A percentile compares a stretch with the other conserved stretches of the same genome.
Conservation (phyloP, 2,329 filamentous ascomycete genomes). For the Escovopsis weberi region DNA sequence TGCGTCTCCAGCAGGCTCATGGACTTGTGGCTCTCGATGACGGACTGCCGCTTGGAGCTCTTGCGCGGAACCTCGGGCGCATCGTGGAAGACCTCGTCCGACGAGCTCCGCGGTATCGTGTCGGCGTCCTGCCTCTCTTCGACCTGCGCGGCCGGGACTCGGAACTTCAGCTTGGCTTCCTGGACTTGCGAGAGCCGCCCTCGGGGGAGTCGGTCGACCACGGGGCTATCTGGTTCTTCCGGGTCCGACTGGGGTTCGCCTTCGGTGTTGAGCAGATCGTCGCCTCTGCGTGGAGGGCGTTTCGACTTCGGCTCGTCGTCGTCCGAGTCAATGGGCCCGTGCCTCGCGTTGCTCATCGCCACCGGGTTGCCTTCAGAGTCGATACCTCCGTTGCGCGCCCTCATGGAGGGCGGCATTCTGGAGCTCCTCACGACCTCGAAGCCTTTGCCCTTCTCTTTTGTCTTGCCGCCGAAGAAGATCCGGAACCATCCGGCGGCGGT, state of each 20-base stretch:
- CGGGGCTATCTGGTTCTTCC: constrained; percentile 24
- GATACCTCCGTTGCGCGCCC: constrained; percentile 34
- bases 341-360: constrained; percentile 44
- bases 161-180: background rate
- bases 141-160: constrained; percentile 10
- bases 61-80: constrained; percentile 52
- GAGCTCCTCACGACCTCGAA: constrained; percentile 93
- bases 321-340: constrained; percentile 50
- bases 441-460: constrained; percentile 87
- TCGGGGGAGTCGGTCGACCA: constrained; percentile 14
- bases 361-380: constrained; percentile 54
- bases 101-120: background rate
- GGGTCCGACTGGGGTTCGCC: constrained; percentile 29
- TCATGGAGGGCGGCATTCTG: constrained; percentile 65
- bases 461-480: constrained; percentile 64
- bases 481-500: constrained; percentile 86
- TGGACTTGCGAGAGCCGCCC: constrained; percentile 2
- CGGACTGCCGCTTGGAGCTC: constrained; percentile 52
- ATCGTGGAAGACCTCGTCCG: constrained; percentile 21
- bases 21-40: constrained; percentile 19
- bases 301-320: constrained; percentile 24
- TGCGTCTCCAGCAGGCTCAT: constrained; percentile 17
- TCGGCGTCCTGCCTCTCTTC: constrained; percentile 3
- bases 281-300: constrained; percentile 9
- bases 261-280: constrained; percentile 30